phyloP scores from a whole-genome alignment of 768 basidiomycete genomes.

The Rhizopogon sp. region DNA sequence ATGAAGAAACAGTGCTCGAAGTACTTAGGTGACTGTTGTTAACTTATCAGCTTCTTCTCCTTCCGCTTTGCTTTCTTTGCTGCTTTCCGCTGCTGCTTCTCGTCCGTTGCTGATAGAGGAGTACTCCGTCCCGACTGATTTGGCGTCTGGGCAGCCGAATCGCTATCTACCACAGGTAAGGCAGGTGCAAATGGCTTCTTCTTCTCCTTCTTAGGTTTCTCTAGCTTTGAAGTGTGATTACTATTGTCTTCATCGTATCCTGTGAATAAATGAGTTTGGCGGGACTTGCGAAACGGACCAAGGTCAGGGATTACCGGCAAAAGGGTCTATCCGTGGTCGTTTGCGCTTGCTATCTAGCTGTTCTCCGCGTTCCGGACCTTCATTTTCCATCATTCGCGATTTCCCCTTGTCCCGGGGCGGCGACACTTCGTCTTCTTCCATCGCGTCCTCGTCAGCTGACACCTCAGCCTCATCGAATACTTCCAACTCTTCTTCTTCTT shows the following conservation, averaged over 20 bases:
- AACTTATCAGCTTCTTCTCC: conserved; percentile 16
- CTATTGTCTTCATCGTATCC: conserved; percentile 26
- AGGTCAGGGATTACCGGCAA: conserved; percentile 43
- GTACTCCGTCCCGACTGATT: conserved; percentile 14
- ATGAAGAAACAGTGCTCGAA: neutral
- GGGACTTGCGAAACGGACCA: neutral
- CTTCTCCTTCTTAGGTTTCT: conserved; percentile 6
- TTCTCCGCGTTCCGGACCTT: conserved; percentile 6
- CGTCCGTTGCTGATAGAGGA: conserved; percentile 18
- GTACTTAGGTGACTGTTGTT: neutral
- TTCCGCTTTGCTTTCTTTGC: conserved; percentile 33
- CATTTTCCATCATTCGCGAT: conserved; percentile 29
- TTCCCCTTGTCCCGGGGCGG: conserved; percentile 28
- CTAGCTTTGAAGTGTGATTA: neutral
- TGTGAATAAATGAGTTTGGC: conserved; percentile 9
- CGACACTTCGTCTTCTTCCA: conserved; percentile 2
- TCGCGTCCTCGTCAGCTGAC: conserved; percentile 5
- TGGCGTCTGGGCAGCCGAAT: conserved; percentile 5
- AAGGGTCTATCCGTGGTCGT: conserved; percentile 56
- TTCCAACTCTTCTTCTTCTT: conserved; percentile 37
- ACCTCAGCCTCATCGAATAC: conserved; percentile 27
- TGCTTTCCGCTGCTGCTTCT: conserved; percentile 17
- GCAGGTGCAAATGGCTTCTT: conserved; percentile 2
- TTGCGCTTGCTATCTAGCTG: conserved; percentile 35
- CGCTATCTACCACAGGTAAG: neutral